phyloP scores from a whole-genome alignment of 257 asterid species.

The Solanum pinnatisectum region DNA sequence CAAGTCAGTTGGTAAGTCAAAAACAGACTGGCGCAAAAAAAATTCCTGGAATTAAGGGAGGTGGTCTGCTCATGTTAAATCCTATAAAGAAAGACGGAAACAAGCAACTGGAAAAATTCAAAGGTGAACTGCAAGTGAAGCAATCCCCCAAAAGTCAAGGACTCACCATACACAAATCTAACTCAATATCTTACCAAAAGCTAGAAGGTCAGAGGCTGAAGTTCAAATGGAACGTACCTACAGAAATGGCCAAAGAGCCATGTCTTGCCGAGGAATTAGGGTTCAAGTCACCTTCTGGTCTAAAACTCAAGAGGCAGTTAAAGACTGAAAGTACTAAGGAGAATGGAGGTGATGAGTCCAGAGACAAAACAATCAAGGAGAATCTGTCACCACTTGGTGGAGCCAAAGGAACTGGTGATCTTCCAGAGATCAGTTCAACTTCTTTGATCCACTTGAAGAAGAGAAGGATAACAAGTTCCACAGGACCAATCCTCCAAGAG shows the following conservation, averaged over 20 bases:
- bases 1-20: slow-evolving; percentile 10
- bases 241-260: slow-evolving; percentile 4
- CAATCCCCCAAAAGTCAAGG: slow-evolving; percentile 3
- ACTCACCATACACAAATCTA: not conserved
- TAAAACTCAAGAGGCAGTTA: slow-evolving; percentile 3
- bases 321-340: not conserved
- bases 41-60: slow-evolving; percentile 4
- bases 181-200: slow-evolving; percentile 1
- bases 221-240: not conserved
- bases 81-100: slow-evolving; percentile 6
- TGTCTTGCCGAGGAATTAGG: slow-evolving; percentile 12
- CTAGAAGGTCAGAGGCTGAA: slow-evolving; percentile 5
- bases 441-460: slow-evolving; percentile 4
- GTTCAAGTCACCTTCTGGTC: slow-evolving; percentile 1
- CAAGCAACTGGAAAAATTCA: slow-evolving; percentile 3
- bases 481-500: not conserved
- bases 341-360: not conserved
- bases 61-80: not conserved
- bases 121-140: slow-evolving; percentile 12
- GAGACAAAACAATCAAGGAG: not conserved
- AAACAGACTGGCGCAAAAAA: not conserved
- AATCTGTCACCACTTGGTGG: not conserved
- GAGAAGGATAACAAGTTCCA: not conserved
- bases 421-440: not conserved
- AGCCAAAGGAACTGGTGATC: not conserved